phyloP scores from a whole-genome alignment of 2,329 filamentous ascomycete genomes.

The Coleophoma crateriformis region DNA sequence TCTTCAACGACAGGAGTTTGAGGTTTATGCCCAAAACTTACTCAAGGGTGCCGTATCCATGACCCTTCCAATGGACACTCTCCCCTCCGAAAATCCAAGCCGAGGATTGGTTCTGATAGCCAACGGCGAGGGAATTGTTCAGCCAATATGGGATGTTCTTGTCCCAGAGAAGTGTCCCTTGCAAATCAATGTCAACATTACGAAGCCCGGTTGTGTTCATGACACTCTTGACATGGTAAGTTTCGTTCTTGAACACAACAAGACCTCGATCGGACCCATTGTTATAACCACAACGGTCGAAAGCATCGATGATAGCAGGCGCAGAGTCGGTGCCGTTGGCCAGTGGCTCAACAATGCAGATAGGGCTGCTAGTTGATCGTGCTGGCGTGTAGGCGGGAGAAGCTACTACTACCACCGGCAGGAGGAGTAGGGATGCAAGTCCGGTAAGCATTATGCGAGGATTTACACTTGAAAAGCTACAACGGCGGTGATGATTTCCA shows the following conservation, averaged over 20 bases:
- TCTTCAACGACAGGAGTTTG: too few relatives aligned
- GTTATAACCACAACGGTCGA: conserved; percentile 32
- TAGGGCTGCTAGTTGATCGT: too few relatives aligned
- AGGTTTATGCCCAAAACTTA: conserved; percentile 1
- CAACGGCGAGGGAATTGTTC: conserved; percentile 41
- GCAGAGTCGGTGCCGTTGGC: conserved; percentile 28
- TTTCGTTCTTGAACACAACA: conserved; percentile 34
- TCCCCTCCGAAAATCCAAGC: conserved; percentile 50
- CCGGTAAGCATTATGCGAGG: too few relatives aligned
- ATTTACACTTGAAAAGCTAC: too few relatives aligned
- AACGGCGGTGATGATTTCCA: too few relatives aligned
- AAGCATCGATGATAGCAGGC: conserved; percentile 34
- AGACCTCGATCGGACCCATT: conserved; percentile 18
- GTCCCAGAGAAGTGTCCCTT: conserved; percentile 46
- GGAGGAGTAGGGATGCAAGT: too few relatives aligned
- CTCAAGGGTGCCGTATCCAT: conserved; percentile 45
- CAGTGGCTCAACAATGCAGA: too few relatives aligned
- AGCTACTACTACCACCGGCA: too few relatives aligned
- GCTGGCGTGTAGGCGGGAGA: too few relatives aligned
- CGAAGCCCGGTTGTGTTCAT: conserved; percentile 38
- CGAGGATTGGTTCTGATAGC: conserved; percentile 49
- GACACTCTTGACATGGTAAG: conserved; percentile 37
- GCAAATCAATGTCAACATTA: conserved; percentile 40
- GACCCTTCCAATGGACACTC: conserved; percentile 41
- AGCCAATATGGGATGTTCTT: conserved; percentile 46